These are phyloP conservation scores for Cydonia oblonga DNA, from an alignment of 331 rosid species.

Conservation along the genomic window DNA sequence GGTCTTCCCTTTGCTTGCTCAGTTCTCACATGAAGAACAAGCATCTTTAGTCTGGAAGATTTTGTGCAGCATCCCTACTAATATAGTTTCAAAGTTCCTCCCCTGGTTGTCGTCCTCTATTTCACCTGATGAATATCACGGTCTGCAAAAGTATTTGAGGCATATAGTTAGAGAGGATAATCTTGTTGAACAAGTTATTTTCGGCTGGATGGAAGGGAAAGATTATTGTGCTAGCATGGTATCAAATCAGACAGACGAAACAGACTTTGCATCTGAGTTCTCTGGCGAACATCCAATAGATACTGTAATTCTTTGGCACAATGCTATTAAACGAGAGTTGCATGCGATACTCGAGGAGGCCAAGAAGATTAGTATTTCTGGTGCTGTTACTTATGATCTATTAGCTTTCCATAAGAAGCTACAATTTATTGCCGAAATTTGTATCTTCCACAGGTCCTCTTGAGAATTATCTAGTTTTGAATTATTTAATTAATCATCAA, in stretches of 20 bases:
- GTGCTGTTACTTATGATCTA: conserved; percentile 37
- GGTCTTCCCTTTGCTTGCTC: conserved; percentile 74
- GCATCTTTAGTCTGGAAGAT: conserved; percentile 85
- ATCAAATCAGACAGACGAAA: conserved; percentile 27
- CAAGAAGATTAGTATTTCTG: conserved; percentile 52
- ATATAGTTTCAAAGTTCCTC: conserved; percentile 60
- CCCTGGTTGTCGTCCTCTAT: conserved; percentile 68
- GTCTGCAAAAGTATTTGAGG: conserved; percentile 44
- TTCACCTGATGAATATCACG: conserved; percentile 53
- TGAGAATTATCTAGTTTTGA: background rate
- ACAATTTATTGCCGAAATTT: conserved; percentile 75
- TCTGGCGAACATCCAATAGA: conserved; percentile 61
- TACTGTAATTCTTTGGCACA: conserved; percentile 80
- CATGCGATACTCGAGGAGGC: conserved; percentile 53
- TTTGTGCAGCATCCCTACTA: conserved; percentile 69
- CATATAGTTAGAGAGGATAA: conserved; percentile 64
- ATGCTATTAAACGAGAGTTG: conserved; percentile 71
- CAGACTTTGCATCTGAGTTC: conserved; percentile 35
- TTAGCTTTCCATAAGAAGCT: conserved; percentile 54
- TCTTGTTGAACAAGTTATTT: conserved; percentile 74
- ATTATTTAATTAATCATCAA: background rate
- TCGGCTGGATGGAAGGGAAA: conserved; percentile 69
- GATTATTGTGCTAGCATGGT: conserved; percentile 17
- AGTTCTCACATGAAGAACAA: conserved; percentile 68
- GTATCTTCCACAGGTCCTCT: conserved; percentile 81